Evolutionary conservation across 2,329 filamentous ascomycete genomes (phyloP), one percentile per base, ranked within the genome.

Genomic region (Alternaria consortialis): DNA sequence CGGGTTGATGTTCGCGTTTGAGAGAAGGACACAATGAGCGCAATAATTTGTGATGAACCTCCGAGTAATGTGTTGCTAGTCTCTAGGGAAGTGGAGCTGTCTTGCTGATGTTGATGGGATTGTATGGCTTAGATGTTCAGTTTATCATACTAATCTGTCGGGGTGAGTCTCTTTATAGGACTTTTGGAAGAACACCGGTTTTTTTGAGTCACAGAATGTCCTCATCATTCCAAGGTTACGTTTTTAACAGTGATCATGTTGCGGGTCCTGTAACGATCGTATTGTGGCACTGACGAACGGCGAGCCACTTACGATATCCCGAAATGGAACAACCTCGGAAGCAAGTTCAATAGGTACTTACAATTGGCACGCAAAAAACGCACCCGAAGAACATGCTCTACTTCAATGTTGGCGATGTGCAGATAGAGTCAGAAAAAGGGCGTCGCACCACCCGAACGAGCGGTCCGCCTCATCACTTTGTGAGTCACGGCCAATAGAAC

Each of bases 331-430:
- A 7, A 37, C 13, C n/a, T 1, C 3, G 17, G 32, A 11, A 1
- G 31, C 5, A 23, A 2, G 9, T 0, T 50, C 5, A 5, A 48
- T 2, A 5, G 1, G 9, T 1, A 13, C 0, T 1, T 34, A 12
- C 1, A 1, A 36, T 36, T 37, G 46, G 46, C 34, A 25, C 20
- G 32, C n/a, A 15, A 23, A 11, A 1, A n/a, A 1, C 20, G 6
- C 7, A 17, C 23, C 17, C 9, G 39, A 42, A 42, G 11, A 4
- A 25, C 11, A 23, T 25, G 12, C 6, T 7, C 2, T 20, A 13
- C 7, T 8, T 23, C 2, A 13, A 48, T 1, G 17, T 34, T 17
- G 9, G 15, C 13, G 13, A 36, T 12, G 3, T n/a, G 20, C 32
- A 1, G 32, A n/a, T 3, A 1, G 46, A 50, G 46, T 50, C 31